Conservation (phyloP, 768 basidiomycete genomes). For the Leccinum imitatum region DNA sequence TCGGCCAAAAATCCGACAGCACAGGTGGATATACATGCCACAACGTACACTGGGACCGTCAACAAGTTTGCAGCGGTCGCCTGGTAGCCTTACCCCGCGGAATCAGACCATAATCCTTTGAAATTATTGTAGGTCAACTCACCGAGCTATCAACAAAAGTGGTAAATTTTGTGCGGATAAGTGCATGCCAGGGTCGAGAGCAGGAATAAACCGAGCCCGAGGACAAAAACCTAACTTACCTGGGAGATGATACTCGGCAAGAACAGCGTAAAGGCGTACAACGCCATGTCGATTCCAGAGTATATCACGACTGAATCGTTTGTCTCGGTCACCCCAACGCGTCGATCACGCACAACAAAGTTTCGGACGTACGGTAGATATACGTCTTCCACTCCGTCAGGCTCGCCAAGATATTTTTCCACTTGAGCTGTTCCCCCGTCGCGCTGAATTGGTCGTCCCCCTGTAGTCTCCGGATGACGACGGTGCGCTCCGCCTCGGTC, state of each 20-base stretch:
- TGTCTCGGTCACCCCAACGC: neutral
- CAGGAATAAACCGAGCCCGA: neutral
- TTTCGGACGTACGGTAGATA: conserved; percentile 30
- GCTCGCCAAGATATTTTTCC: conserved; percentile 59
- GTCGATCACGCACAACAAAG: neutral
- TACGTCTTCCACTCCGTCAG: conserved; percentile 76
- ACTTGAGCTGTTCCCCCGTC: conserved; percentile 59
- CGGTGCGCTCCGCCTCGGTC: conserved; percentile 64
- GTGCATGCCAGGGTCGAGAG: neutral
- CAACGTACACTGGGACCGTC: conserved; percentile 73
- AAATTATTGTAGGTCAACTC: conserved; percentile 7
- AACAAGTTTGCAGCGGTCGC: conserved; percentile 74
- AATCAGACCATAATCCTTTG: conserved; percentile 1
- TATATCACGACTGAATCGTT: conserved; percentile 50
- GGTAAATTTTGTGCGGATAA: neutral
- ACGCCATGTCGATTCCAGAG: conserved; percentile 56
- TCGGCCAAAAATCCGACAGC: conserved; percentile 64
- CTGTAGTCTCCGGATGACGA: conserved; percentile 66
- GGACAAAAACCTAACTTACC: conserved; percentile 32
- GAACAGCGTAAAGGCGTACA: conserved; percentile 80
- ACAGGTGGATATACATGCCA: conserved; percentile 68
- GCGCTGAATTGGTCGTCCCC: conserved; percentile 70
- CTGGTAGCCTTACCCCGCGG: conserved; percentile 49
- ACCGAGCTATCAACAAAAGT: conserved; percentile 38
- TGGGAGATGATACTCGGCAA: conserved; percentile 76